A percentile compares a stretch with the other conserved stretches of the same genome.
Conservation (phyloP, 352 stramenopile genomes). For the Globisporangium alternatum region DNA sequence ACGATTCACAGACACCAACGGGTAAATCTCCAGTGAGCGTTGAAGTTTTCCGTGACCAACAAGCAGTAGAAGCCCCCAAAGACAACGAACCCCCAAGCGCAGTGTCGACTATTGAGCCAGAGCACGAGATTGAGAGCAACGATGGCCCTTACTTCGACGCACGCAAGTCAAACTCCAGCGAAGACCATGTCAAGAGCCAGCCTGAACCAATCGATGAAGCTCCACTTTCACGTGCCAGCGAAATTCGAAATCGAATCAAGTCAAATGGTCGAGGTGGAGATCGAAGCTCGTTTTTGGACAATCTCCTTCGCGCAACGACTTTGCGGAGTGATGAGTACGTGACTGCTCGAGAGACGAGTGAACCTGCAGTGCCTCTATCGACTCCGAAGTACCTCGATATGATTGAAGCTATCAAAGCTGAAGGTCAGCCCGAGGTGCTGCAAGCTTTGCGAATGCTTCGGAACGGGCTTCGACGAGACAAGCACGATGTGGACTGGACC, state of each 20-base stretch:
- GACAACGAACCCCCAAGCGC: neutral
- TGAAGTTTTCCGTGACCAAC: constrained; percentile 2
- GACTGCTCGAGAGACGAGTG: constrained; percentile 16
- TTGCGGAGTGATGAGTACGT: constrained; percentile 18
- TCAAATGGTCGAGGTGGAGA: constrained; percentile 5
- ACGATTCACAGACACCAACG: neutral
- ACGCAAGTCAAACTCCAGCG: neutral
- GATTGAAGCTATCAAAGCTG: constrained; percentile 10
- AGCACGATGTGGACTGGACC: constrained; percentile 25
- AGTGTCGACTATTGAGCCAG: constrained; percentile 29
- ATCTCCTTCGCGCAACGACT: constrained; percentile 15
- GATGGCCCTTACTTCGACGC: constrained; percentile 9
- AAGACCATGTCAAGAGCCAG: neutral
- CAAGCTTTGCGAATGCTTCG: constrained; percentile 35
- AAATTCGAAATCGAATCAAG: constrained; percentile 16
- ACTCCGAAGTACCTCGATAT: constrained; percentile 14
- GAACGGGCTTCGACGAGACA: constrained; percentile 25
- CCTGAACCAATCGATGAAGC: constrained; percentile 3
- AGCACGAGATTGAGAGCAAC: constrained; percentile 40
- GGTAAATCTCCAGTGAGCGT: neutral
- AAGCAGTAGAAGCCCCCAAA: neutral
- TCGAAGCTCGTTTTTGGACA: constrained; percentile 18
- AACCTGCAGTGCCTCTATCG: constrained; percentile 7
- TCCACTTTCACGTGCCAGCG: constrained; percentile 12
- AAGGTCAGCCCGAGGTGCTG: constrained; percentile 18